Conservation (phyloP, 306 rosid species). For the Quercus rubra region DNA sequence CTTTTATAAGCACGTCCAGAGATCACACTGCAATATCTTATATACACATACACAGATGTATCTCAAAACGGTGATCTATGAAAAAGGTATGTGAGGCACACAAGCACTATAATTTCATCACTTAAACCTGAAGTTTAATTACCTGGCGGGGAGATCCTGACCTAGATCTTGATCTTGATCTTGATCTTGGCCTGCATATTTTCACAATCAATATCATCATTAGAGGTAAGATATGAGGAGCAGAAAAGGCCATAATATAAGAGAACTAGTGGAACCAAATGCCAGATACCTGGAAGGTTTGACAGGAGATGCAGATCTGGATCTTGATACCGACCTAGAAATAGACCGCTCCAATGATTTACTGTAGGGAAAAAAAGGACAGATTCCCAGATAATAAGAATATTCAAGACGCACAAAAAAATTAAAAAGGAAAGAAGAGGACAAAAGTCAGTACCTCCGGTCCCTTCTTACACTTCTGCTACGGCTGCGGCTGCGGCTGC, state of each 20-base stretch:
- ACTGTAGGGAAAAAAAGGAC: constrained; percentile 32
- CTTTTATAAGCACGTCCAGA: not conserved
- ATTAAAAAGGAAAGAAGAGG: not conserved
- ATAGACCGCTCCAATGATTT: constrained; percentile 78
- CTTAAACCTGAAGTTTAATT: constrained; percentile 11
- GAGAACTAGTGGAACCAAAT: not conserved
- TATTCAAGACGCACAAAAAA: not conserved
- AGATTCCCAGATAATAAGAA: not conserved
- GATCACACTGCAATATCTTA: not conserved
- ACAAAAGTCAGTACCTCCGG: constrained; percentile 48
- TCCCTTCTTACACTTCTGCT: constrained; percentile 63
- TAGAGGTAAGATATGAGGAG: not conserved
- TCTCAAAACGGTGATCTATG: not conserved
- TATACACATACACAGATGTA: not conserved
- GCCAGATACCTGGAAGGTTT: constrained; percentile 67
- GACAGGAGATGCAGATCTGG: constrained; percentile 84
- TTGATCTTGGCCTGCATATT: constrained; percentile 58
- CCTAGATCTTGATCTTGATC: constrained; percentile 48
- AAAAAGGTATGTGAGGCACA: not conserved
- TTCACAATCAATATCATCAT: constrained; percentile 5
- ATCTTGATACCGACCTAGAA: constrained; percentile 75
- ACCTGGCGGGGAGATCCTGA: constrained; percentile 81
- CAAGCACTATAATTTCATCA: not conserved
- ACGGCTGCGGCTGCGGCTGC: constrained; percentile 41
- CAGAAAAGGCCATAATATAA: not conserved